Base-by-base conservation (phyloP, 2,329 filamentous ascomycete species). In the Hortaea sp. region DNA sequence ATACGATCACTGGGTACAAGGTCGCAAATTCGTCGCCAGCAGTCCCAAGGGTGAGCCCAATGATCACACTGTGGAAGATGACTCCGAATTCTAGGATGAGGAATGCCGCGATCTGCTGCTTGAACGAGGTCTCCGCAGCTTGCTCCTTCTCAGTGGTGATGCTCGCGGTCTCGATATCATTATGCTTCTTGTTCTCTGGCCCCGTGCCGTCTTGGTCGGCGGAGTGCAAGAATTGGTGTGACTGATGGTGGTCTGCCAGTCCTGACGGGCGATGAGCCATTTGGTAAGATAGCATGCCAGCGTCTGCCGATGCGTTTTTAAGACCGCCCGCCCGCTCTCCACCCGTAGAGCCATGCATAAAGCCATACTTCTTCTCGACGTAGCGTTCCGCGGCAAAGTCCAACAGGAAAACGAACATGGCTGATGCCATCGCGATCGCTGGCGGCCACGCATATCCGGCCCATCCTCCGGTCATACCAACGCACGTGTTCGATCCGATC, bases 11-110 rank as follows among this genome's bases (percentile, higher is more conserved):
- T 41, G 79, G 69, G 63, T 81, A 82, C 4, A 82, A 69, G 0
- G 76, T 78, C 41, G 65, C 66, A 59, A 82, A 82, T 52, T 81
- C 78, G 0, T 65, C 56, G 20, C 77, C 77, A 0, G 78, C 67
- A 4, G 79, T 77, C 5, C 76, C 78, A 9, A 82, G 78, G 0
- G 87, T 94, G 20, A 95, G 75, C 20, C 90, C 90, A 53, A 97
- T 90, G 67, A 95, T 94, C 59, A 95, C 76, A 28, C 49, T 54
- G 53, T 63, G 60, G 43, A 61, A 61, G 47, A 97, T 81, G 60
- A 97, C 85, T 50, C 90, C 90, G 56, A 95, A 95, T 59, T 97
- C 90, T 55, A 97, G 85, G 59, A 95, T 90, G 68, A 94, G 86
- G 60, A 95, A 81, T 42, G 82, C 83, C 1, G 87, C 88, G 61